phyloP scores from a whole-genome alignment of 176 grass and related monocot genomes.

The Carex kokanica region DNA sequence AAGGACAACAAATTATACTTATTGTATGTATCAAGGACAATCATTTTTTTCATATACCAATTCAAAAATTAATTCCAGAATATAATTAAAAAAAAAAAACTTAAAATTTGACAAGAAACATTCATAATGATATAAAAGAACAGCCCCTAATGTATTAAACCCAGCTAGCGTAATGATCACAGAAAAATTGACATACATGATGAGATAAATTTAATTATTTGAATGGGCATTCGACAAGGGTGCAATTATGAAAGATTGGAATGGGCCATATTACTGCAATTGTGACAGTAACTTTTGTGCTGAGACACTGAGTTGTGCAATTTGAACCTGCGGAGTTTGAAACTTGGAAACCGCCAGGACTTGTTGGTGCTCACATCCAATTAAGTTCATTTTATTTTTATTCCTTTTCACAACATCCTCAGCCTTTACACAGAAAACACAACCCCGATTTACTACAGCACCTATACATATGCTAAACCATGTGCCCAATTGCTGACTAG shows the following conservation, averaged over 20 bases:
- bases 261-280: conserved; percentile 4
- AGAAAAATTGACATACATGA: background rate
- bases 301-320: background rate
- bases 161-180: background rate
- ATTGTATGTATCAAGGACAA: background rate
- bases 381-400: background rate
- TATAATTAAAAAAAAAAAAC: background rate
- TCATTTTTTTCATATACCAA: background rate
- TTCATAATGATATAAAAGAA: background rate
- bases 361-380: background rate
- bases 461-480: too few relatives aligned
- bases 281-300: conserved; percentile 13
- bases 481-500: background rate
- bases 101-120: background rate
- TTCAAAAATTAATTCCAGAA: background rate
- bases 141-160: background rate
- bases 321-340: conserved; percentile 7
- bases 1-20: background rate
- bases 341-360: background rate
- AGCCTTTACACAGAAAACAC: background rate
- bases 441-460: too few relatives aligned
- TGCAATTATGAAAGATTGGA: background rate
- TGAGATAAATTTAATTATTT: too few relatives aligned
- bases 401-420: background rate
- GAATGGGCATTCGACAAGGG: background rate